Percentiles rank a stretch among this genome's conserved stretches.
phyloP scores from a whole-genome alignment of 371 early-diverging fungal species.

The Rhizopus sp. region DNA sequence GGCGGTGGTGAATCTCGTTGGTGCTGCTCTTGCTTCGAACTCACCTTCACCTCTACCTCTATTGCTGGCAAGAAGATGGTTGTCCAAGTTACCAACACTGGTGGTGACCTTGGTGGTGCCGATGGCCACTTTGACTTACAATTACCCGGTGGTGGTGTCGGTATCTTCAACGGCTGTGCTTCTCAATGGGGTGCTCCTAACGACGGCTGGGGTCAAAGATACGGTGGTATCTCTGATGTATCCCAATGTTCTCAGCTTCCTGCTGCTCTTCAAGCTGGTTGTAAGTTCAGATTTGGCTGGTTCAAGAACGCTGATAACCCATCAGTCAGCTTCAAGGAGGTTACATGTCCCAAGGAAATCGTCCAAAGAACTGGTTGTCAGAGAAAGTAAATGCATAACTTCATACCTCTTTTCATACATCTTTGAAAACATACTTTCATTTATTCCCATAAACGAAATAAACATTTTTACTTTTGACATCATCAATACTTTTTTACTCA shows the following conservation, averaged over 20 bases:
- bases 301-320: constrained; percentile 49
- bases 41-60: constrained; percentile 41
- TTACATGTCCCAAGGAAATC: constrained; percentile 42
- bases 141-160: constrained; percentile 53
- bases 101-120: constrained; percentile 35
- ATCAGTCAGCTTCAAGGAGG: constrained; percentile 39
- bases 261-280: constrained; percentile 41
- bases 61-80: constrained; percentile 46
- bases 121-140: constrained; percentile 48
- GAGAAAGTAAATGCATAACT: constrained; percentile 19
- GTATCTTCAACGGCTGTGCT: constrained; percentile 47
- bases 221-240: constrained; percentile 39
- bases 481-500: too few relatives aligned
- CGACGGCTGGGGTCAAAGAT: constrained; percentile 44
- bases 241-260: constrained; percentile 38
- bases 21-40: constrained; percentile 50
- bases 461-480: too few relatives aligned
- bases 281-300: constrained; percentile 47
- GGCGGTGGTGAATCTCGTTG: constrained; percentile 32
- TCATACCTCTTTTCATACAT: too few relatives aligned
- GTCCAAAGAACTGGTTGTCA: constrained; percentile 36
- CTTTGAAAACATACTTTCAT: too few relatives aligned
- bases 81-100: constrained; percentile 54
- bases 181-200: constrained; percentile 37
- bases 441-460: too few relatives aligned